A percentile compares a stretch with the other conserved stretches of the same genome.
phyloP scores from a whole-genome alignment of 495 filamentous ascomycete species.

The Penicillium tannophilum region DNA sequence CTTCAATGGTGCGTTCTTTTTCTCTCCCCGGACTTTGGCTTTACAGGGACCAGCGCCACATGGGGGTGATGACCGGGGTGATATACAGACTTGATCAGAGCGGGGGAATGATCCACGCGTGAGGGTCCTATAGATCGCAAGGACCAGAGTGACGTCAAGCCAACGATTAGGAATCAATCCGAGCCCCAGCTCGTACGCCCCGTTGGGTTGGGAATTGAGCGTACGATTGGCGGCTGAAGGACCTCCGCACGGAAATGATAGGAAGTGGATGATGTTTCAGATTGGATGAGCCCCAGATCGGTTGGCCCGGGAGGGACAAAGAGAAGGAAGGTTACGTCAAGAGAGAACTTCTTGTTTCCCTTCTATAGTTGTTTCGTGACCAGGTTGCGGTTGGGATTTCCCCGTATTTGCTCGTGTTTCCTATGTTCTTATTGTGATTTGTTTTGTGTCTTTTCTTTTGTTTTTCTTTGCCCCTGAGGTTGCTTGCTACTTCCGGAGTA shows the following conservation, averaged over 20 bases:
- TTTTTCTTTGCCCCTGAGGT: neutral
- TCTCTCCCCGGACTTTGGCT: constrained; percentile 14
- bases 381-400: neutral
- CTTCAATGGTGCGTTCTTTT: constrained; percentile 2
- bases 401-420: neutral
- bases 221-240: constrained; percentile 30
- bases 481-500: neutral
- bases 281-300: constrained; percentile 24
- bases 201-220: constrained; percentile 23
- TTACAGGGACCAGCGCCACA: constrained; percentile 16
- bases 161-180: constrained; percentile 28
- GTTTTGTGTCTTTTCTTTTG: neutral
- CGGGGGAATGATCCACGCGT: neutral
- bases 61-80: constrained; percentile 16
- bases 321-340: constrained; percentile 4
- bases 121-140: neutral
- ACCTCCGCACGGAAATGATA: constrained; percentile 28
- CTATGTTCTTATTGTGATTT: neutral
- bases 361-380: neutral
- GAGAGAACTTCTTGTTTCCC: neutral
- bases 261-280: constrained; percentile 29
- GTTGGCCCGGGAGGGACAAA: constrained; percentile 27
- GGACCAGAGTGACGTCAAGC: constrained; percentile 35
- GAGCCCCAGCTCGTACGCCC: constrained; percentile 26
- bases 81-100: constrained; percentile 17